Percentiles rank a stretch among this genome's conserved stretches.
Conservation (phyloP, 2,329 filamentous ascomycete genomes). For the Cladophialophora psammophila region DNA sequence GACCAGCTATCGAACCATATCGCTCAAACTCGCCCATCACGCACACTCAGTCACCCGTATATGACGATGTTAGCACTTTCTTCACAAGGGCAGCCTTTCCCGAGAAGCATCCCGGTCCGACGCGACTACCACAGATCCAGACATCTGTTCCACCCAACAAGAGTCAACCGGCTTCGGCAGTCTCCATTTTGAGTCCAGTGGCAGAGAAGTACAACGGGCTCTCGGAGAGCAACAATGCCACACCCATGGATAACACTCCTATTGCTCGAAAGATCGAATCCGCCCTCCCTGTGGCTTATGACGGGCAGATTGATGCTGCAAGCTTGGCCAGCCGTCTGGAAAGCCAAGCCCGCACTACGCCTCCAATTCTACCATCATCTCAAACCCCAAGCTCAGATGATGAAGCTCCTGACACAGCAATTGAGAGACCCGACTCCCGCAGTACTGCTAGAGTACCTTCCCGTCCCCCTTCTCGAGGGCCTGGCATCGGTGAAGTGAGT, state of each 20-base stretch:
- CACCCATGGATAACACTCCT: constrained; percentile 32
- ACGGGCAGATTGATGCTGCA: constrained; percentile 14
- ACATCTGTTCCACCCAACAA: constrained; percentile 62
- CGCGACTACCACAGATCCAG: constrained; percentile 87
- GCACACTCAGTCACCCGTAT: constrained; percentile 32
- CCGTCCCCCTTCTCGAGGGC: constrained; percentile 31
- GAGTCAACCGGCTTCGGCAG: constrained; percentile 33
- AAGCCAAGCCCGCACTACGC: constrained; percentile 6
- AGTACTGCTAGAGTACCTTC: constrained; percentile 12
- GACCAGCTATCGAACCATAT: constrained; percentile 16
- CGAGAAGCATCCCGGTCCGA: constrained; percentile 79
- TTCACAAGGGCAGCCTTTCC: constrained; percentile 57
- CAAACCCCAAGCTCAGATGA: constrained; percentile 22
- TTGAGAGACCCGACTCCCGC: constrained; percentile 20
- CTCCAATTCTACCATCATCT: constrained; percentile 13
- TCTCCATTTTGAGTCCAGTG: constrained; percentile 34
- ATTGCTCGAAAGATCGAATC: constrained; percentile 21
- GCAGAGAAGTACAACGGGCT: constrained; percentile 32
- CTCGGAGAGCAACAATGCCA: constrained; percentile 33
- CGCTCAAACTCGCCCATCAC: constrained; percentile 26
- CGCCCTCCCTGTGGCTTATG: background rate
- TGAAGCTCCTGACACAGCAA: constrained; percentile 12
- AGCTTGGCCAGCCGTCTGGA: constrained; percentile 22
- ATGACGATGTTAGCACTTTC: constrained; percentile 32
- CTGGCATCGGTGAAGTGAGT: constrained; percentile 29